phyloP scores from a whole-genome alignment of 2,329 filamentous ascomycete species.

The Periconia macrospinosa region DNA sequence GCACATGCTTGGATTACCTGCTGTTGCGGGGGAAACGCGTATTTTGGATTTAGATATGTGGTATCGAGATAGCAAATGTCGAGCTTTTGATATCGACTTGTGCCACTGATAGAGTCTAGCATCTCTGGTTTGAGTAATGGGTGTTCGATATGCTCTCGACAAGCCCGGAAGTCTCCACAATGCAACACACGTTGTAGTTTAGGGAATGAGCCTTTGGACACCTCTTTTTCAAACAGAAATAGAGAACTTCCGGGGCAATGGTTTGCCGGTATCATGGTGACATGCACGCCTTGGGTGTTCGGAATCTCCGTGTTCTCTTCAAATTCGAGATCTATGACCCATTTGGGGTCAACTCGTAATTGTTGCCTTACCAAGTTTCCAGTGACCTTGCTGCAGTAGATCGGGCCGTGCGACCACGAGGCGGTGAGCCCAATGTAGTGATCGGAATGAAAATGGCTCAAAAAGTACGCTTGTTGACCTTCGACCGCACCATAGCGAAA shows the following conservation, averaged over 20 bases:
- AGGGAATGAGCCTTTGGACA: slow-evolving; percentile 61
- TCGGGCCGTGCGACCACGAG: slow-evolving; percentile 89
- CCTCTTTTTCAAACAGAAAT: slow-evolving; percentile 84
- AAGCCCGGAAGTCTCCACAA: slow-evolving; percentile 94
- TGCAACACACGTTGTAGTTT: slow-evolving; percentile 81
- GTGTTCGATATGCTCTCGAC: slow-evolving; percentile 79
- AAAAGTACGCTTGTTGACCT: slow-evolving; percentile 90
- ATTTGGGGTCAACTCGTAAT: slow-evolving; percentile 81
- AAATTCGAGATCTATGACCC: slow-evolving; percentile 82
- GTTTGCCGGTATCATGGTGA: slow-evolving; percentile 95
- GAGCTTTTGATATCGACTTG: slow-evolving; percentile 78
- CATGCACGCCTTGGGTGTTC: slow-evolving; percentile 76
- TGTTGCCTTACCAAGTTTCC: slow-evolving; percentile 87
- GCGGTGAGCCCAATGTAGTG: slow-evolving; percentile 91
- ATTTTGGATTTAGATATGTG: slow-evolving; percentile 93
- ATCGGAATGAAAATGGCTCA: slow-evolving; percentile 97
- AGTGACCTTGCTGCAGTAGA: slow-evolving; percentile 93
- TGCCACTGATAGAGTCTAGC: slow-evolving; percentile 70
- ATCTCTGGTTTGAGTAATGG: slow-evolving; percentile 77
- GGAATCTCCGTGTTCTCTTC: slow-evolving; percentile 79
- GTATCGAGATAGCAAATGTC: slow-evolving; percentile 97
- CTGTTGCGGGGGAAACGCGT: slow-evolving; percentile 86
- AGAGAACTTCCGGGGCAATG: slow-evolving; percentile 95
- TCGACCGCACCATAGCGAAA: slow-evolving; percentile 93
- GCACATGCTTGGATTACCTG: slow-evolving; percentile 87